Base-by-base conservation (phyloP, 2,329 filamentous ascomycete species). In the Bretziella fagacearum region DNA sequence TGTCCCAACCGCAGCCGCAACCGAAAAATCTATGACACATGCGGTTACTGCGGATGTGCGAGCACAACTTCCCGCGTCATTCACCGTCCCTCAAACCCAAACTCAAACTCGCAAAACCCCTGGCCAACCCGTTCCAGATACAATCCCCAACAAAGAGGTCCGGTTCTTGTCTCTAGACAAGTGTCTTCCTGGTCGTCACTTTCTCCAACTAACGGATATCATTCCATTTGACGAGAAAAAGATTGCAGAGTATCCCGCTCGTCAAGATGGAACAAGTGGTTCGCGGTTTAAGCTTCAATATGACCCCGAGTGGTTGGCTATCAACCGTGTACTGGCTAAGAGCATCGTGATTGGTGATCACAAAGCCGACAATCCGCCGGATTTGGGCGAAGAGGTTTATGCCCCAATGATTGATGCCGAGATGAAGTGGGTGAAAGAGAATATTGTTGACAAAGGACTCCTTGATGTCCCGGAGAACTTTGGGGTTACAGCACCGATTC, bases 281-380 rank as follows among this genome's bases (percentile, higher is more conserved):
- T 71, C 76, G 54, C 76, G 77, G 1, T 72, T 76, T 54, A 67
- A 65, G 8, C 68, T 95, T 1, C 66, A 77, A 41, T 96, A 98
- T 59, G 91, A 98, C 60, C 76, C 79, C 8, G 91, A 98, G 64
- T 98, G 89, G 89, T 77, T 98, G 6, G 82, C 91, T 35, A 95
- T 98, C 53, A 87, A 80, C 10, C 81, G 89, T 35, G 80, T 78
- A 6, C 93, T 96, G 57, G 75, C 82, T 33, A 55, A 67, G 2
- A 69, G 75, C 33, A 67, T 91, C 2, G 62, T 65, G 1, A 65
- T 89, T 30, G 82, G 84, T 49, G 68, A 80, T 52, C 67, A 67
- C 4, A 58, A 63, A 6, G 69, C 71, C 1, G 60, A 62, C 32
- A 62, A 72, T 0, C 69, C 80, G 0, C 59, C 64, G 1, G 70